Base-by-base conservation (phyloP, 2,329 filamentous ascomycete genomes). In the Blumeriella jaapii region DNA sequence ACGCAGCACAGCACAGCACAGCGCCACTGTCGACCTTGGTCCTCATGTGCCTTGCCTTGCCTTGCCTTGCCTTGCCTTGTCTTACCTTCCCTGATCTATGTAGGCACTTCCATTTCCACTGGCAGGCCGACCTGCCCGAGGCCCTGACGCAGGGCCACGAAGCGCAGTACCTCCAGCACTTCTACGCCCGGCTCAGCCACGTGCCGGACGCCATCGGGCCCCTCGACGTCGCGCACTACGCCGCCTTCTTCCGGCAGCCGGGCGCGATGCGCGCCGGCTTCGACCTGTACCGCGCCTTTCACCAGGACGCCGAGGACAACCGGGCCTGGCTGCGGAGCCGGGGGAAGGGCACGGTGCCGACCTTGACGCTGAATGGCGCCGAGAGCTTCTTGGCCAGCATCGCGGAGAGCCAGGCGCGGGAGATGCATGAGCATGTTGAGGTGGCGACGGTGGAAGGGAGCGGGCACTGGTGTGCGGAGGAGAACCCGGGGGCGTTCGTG, bases 391-490 rank as follows among this genome's bases (percentile, higher is more conserved):
- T 36, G 12, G n/a, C 16, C 2, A 6, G 18, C 9, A 13, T 36
- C 11, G 26, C 13, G 15, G 34, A 19, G 27, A 20, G 18, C 11
- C 34, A 30, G 34, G 23, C 34, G 14, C 22, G 24, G 11, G 27
- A 36, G 14, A 29, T 30, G 7, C 29, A 36, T n/a, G 19, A 26
- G 27, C 16, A 30, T 30, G 27, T 30, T 8, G 27, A 24, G 12
- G 31, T 34, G 14, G 31, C 17, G 31, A 34, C 14, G 13, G 24
- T 34, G 23, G 13, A 18, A 18, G 2, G 13, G 25, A 27, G 23
- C 18, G 34, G 34, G 16, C 34, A 36, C 26, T 36, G 34, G 19
- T 24, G 18, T 14, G 27, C 34, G 14, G 31, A 39, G 14, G 31
- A 39, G 16, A 38, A 28, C n/a, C 30, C 36, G 7, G 14, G 10